These are phyloP conservation scores for Pyropia yezoensis DNA, from an alignment of 23 red algal species.

Conservation along the genomic window DNA sequence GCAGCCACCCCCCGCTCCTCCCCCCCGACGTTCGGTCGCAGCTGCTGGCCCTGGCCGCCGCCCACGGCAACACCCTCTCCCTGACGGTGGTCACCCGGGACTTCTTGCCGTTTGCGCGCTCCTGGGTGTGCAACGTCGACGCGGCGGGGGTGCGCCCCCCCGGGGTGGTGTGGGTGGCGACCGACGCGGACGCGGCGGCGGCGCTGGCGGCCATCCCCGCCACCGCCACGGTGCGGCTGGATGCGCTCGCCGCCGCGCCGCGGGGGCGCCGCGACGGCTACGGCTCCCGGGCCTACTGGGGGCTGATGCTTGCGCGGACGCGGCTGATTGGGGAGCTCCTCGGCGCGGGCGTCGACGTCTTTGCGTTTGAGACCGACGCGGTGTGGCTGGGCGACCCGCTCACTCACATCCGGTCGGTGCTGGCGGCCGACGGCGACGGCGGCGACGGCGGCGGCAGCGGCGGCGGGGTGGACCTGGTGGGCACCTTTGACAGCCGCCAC, in stretches of 20 bases:
- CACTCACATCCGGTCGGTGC: conserved; percentile 33
- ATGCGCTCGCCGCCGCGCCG: conserved; percentile 13
- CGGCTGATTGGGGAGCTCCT: conserved; percentile 48
- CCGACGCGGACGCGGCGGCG: conserved; percentile 33
- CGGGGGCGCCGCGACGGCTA: conserved; percentile 15
- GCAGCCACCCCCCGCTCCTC: background rate
- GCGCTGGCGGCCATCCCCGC: conserved; percentile 15
- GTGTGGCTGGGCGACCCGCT: conserved; percentile 62
- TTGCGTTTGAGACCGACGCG: conserved; percentile 65
- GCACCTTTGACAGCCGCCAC: conserved; percentile 58
- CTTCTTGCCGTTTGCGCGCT: conserved; percentile 48
- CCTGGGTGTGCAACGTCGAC: conserved; percentile 73
- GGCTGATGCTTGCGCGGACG: conserved; percentile 68
- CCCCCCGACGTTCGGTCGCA: conserved; percentile 12
- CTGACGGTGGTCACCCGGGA: conserved; percentile 52
- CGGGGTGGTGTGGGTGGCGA: conserved; percentile 54
- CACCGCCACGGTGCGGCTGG: conserved; percentile 34
- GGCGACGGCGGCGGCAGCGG: background rate
- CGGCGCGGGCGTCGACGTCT: conserved; percentile 29
- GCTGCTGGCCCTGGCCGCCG: conserved; percentile 28
- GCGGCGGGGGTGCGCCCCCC: conserved; percentile 45
- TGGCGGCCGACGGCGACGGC: conserved; percentile 38
- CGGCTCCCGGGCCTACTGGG: conserved; percentile 54
- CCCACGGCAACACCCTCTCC: conserved; percentile 30
- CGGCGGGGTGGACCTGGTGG: conserved; percentile 47